Conservation (phyloP, 2,329 filamentous ascomycete genomes). For the Xenosphaeropsis pyriputrescens region DNA sequence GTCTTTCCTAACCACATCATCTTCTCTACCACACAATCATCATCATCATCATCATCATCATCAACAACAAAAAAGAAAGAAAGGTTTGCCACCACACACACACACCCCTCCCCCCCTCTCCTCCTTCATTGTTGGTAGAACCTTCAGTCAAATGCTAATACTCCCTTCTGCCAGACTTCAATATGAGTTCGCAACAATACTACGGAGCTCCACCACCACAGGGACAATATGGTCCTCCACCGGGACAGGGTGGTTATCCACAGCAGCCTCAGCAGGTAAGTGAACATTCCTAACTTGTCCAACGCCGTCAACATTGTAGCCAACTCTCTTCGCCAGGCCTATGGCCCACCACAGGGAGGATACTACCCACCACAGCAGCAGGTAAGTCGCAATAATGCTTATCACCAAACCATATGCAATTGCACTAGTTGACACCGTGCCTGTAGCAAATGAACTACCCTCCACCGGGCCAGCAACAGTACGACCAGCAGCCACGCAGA, state of each 20-base stretch:
- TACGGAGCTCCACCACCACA: too few species aligned
- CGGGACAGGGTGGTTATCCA: conserved; percentile 16
- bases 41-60: too few species aligned
- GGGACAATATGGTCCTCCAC: conserved; percentile 12
- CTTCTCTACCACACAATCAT: too few species aligned
- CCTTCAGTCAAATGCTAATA: too few species aligned
- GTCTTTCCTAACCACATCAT: neutral
- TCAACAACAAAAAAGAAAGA: too few species aligned
- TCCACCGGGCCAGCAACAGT: conserved; percentile 25
- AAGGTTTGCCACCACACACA: too few species aligned
- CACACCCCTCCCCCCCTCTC: too few species aligned
- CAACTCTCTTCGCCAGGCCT: conserved; percentile 2
- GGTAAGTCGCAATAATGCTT: conserved; percentile 3
- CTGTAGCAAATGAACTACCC: conserved; percentile 27
- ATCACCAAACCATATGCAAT: neutral
- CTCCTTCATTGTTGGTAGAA: too few species aligned
- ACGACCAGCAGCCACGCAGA: conserved; percentile 25
- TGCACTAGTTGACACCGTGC: neutral
- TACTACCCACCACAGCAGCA: conserved; percentile 7
- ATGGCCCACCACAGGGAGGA: conserved; percentile 3
- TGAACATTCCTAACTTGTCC: conserved; percentile 5
- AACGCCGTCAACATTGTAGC: conserved; percentile 3
- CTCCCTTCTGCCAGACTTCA: too few species aligned
- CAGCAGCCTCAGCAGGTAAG: conserved; percentile 29
- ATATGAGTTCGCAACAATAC: too few species aligned